Evolutionary conservation across 371 early-diverging fungal species (phyloP).

Genomic region (Rhizopus arrhizus): DNA sequence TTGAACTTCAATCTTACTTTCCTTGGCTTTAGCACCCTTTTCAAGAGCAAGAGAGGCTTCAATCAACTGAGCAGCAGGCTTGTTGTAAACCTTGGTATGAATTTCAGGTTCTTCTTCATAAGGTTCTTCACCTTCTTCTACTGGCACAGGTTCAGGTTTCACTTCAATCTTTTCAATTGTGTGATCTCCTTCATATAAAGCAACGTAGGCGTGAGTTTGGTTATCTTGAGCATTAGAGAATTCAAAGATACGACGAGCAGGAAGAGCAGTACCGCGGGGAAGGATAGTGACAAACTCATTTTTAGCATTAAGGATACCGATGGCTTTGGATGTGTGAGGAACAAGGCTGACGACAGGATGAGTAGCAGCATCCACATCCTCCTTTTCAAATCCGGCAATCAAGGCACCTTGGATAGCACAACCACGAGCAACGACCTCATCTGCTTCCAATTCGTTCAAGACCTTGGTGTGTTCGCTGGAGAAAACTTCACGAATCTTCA

Average conservation of each 20-base stretch:
- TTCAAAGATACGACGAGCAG: slow-evolving; percentile 77
- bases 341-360: slow-evolving; percentile 68
- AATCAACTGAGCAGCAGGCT: slow-evolving; percentile 59
- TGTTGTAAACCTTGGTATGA: slow-evolving; percentile 50
- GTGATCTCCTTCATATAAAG: slow-evolving; percentile 81
- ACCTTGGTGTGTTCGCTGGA: slow-evolving; percentile 79
- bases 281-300: slow-evolving; percentile 79
- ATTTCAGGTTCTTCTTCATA: slow-evolving; percentile 56
- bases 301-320: slow-evolving; percentile 77
- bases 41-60: slow-evolving; percentile 62
- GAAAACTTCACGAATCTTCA: slow-evolving; percentile 84
- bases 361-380: slow-evolving; percentile 56
- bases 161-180: slow-evolving; percentile 63
- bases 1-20: slow-evolving; percentile 61
- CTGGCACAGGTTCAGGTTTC: slow-evolving; percentile 50
- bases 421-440: slow-evolving; percentile 98
- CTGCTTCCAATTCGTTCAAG: slow-evolving; percentile 78
- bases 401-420: slow-evolving; percentile 95
- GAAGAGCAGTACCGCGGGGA: slow-evolving; percentile 83
- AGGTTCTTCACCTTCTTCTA: slow-evolving; percentile 59
- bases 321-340: slow-evolving; percentile 70
- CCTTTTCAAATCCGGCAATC: slow-evolving; percentile 61
- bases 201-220: slow-evolving; percentile 78
- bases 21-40: slow-evolving; percentile 52
- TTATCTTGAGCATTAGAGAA: slow-evolving; percentile 68